phyloP scores from a whole-genome alignment of 768 basidiomycete species.

The Ephemerocybe angulata region DNA sequence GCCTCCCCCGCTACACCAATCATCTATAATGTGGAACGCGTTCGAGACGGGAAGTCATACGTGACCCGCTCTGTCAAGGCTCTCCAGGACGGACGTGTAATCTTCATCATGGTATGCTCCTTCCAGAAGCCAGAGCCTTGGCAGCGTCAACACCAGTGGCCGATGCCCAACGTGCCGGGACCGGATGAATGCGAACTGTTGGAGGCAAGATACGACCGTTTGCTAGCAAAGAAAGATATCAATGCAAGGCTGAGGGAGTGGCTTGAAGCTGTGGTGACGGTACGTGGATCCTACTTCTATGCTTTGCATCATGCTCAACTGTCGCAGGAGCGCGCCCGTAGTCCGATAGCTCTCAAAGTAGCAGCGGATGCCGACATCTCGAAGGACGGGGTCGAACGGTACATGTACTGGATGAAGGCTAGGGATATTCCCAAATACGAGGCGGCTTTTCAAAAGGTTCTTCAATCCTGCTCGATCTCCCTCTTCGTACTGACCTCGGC shows the following conservation, averaged over 20 bases:
- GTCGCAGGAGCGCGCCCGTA: conserved; percentile 61
- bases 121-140: conserved; percentile 78
- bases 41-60: conserved; percentile 75
- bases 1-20: conserved; percentile 73
- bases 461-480: conserved; percentile 10
- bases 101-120: conserved; percentile 70
- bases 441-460: conserved; percentile 72
- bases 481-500: not conserved
- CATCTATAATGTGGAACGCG: conserved; percentile 71
- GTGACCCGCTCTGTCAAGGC: conserved; percentile 63
- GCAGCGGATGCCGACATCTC: conserved; percentile 42
- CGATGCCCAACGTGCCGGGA: conserved; percentile 55
- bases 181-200: conserved; percentile 66
- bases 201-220: conserved; percentile 35
- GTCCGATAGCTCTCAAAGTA: conserved; percentile 65
- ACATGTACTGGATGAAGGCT: conserved; percentile 81
- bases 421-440: conserved; percentile 63
- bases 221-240: conserved; percentile 32
- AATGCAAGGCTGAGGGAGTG: conserved; percentile 32
- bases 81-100: conserved; percentile 44
- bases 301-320: not conserved
- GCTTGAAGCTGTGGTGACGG: conserved; percentile 28
- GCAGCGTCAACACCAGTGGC: conserved; percentile 67
- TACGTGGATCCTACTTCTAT: conserved; percentile 9
- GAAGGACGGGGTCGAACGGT: conserved; percentile 45